These are phyloP conservation scores for Lyophyllum atratum DNA, from an alignment of 768 basidiomycete genomes.

Conservation along the genomic window DNA sequence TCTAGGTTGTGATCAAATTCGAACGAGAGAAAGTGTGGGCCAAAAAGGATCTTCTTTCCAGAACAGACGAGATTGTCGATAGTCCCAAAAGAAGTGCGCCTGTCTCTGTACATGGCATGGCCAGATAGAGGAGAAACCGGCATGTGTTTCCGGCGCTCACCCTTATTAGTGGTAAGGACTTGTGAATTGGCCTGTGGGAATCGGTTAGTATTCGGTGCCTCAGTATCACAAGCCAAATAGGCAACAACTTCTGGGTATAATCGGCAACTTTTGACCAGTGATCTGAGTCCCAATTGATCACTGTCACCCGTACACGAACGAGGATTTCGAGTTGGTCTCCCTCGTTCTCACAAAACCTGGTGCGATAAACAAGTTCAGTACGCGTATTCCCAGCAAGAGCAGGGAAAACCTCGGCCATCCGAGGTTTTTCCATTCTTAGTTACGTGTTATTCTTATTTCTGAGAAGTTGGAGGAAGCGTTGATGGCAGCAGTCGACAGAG, in stretches of 20 bases:
- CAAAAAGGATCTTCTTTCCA: neutral
- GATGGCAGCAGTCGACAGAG: neutral
- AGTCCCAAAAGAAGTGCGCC: constrained; percentile 5
- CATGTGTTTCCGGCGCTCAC: constrained; percentile 17
- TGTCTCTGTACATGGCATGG: constrained; percentile 8
- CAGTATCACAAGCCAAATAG: constrained; percentile 9
- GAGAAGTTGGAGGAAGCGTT: neutral
- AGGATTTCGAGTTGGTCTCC: neutral
- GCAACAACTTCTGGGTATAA: neutral
- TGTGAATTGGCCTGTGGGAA: constrained; percentile 5
- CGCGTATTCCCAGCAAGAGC: constrained; percentile 7
- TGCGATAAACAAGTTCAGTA: neutral
- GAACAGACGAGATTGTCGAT: constrained; percentile 6
- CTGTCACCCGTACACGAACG: neutral
- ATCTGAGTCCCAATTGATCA: neutral
- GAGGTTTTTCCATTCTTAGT: constrained; percentile 28
- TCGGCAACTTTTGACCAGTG: constrained; percentile 1
- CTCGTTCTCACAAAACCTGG: neutral
- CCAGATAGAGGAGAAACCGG: neutral
- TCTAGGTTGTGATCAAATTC: constrained; percentile 14
- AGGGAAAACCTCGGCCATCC: constrained; percentile 29
- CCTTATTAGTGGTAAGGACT: constrained; percentile 2
- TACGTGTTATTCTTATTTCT: constrained; percentile 6
- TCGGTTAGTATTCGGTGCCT: no score
- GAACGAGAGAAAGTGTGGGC: constrained; percentile 13